Base-by-base conservation (phyloP, 2,329 filamentous ascomycete genomes). In the Botrytis aclada region DNA sequence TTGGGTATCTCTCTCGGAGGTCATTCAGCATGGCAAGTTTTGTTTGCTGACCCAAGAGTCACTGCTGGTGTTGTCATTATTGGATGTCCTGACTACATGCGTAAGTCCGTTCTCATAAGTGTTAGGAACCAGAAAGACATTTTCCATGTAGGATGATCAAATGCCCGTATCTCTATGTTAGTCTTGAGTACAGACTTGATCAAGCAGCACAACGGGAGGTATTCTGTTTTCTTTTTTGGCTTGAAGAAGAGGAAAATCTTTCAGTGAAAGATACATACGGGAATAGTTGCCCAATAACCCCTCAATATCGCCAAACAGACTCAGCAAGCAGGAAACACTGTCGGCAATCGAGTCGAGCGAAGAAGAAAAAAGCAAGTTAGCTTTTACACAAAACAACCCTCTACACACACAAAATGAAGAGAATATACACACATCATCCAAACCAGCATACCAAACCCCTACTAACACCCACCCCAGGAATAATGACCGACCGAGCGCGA, bases 1-100 rank as follows among this genome's bases (percentile, higher is more conserved):
- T 85, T 97, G 56, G 96, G 96, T 0, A 89, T 97, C 73, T 95
- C 92, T 37, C 84, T 98, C 0, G 96, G 96, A 9, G 96, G 93
- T 0, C 96, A 98, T 81, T 89, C 92, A 20, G 90, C 92, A 2
- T 98, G 95, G 94, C 92, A 97, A 80, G 87, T 90, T 41, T 83
- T 97, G 73, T 88, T 98, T 63, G 87, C 89, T 54, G 95, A 98
- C 74, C 88, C 90, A 29, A 88, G 94, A 75, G 88, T 98, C 72
- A 90, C 87, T n/a, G 90, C 92, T 0, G 94, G 88, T 1, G 89
- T 97, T 12, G 86, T 93, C 4, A 87, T 97, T 37, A 93, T 98
- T 70, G 96, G 95, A 1, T 97, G 94, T 81, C 94, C 95, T 0
- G 95, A 99, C 82, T 97, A 93, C 78, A 88, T 90, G 75, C 86